Evolutionary conservation across 768 basidiomycete species (phyloP).

Genomic region (Amanita muscaria): DNA sequence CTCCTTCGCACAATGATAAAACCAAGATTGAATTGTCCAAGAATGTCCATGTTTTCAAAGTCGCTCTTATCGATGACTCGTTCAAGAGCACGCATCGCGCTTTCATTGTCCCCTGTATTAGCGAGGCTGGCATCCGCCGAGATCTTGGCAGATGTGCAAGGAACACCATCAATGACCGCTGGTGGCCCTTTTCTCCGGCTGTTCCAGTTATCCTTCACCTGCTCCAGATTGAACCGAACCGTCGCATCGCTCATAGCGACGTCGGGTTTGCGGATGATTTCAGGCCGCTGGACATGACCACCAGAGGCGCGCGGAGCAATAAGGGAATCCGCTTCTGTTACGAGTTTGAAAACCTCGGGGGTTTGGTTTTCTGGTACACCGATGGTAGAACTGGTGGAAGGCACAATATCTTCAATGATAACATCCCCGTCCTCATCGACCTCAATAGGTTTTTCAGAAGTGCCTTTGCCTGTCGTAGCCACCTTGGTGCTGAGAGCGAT

Average conservation of each 20-base stretch:
- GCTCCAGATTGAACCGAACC: slow-evolving; percentile 27
- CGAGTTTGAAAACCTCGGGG: slow-evolving; percentile 14
- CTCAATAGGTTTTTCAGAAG: too few species aligned
- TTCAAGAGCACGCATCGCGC: slow-evolving; percentile 58
- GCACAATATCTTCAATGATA: slow-evolving; percentile 16
- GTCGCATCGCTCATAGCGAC: slow-evolving; percentile 10
- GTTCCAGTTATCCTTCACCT: slow-evolving; percentile 19
- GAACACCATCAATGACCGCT: background rate
- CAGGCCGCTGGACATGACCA: background rate
- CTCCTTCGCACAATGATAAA: slow-evolving; percentile 81
- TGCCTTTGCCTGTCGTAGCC: too few species aligned
- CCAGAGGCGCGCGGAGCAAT: too few species aligned
- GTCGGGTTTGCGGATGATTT: slow-evolving; percentile 3
- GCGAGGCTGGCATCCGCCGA: slow-evolving; percentile 31
- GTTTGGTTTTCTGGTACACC: slow-evolving; percentile 16
- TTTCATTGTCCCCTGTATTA: slow-evolving; percentile 40
- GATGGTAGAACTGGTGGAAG: slow-evolving; percentile 13
- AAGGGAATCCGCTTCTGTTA: slow-evolving; percentile 13
- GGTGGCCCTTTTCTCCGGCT: background rate
- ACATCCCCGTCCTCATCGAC: slow-evolving; percentile 10
- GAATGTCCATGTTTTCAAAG: slow-evolving; percentile 72
- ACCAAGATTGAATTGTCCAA: slow-evolving; percentile 94
- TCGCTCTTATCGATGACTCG: slow-evolving; percentile 84
- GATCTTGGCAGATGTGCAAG: slow-evolving; percentile 10
- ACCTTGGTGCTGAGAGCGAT: too few species aligned